Percentiles rank a stretch among this genome's conserved stretches.
These are phyloP conservation scores for Starmerella bombicola DNA, from an alignment of 805 yeast species.

Conservation along the genomic window DNA sequence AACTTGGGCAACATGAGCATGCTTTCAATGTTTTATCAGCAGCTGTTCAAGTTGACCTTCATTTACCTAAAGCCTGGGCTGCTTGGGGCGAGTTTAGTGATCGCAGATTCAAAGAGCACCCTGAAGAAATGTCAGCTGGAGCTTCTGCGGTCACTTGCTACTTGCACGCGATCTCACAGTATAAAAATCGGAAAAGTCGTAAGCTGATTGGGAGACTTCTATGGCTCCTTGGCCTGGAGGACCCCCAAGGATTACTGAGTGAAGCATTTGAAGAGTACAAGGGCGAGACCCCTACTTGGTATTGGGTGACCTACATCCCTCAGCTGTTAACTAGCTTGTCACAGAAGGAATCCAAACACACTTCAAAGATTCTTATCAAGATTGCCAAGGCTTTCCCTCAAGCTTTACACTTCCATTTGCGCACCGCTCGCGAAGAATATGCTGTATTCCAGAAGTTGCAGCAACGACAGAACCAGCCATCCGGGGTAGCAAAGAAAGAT, in stretches of 20 bases:
- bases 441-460: constrained; percentile 60
- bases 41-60: constrained; percentile 89
- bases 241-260: constrained; percentile 63
- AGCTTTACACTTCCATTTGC: constrained; percentile 86
- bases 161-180: constrained; percentile 92
- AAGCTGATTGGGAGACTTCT: constrained; percentile 75
- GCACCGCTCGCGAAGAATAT: constrained; percentile 91
- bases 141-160: constrained; percentile 92
- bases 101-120: constrained; percentile 69
- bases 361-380: constrained; percentile 72
- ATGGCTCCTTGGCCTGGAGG: constrained; percentile 90
- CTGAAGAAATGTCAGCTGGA: constrained; percentile 69
- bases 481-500: not conserved
- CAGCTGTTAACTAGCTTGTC: constrained; percentile 82
- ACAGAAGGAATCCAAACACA: constrained; percentile 80
- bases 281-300: constrained; percentile 98
- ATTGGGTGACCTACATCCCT: constrained; percentile 95
- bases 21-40: constrained; percentile 97
- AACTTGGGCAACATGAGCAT: constrained; percentile 78
- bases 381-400: constrained; percentile 97
- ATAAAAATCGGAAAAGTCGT: constrained; percentile 84
- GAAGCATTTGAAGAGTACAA: constrained; percentile 82
- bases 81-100: constrained; percentile 98
- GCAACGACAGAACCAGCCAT: constrained; percentile 4
- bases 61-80: constrained; percentile 97